Percentiles rank a stretch among this genome's conserved stretches.
phyloP scores from a whole-genome alignment of 2,329 filamentous ascomycete species.

The Cordyceps cateniannulata region DNA sequence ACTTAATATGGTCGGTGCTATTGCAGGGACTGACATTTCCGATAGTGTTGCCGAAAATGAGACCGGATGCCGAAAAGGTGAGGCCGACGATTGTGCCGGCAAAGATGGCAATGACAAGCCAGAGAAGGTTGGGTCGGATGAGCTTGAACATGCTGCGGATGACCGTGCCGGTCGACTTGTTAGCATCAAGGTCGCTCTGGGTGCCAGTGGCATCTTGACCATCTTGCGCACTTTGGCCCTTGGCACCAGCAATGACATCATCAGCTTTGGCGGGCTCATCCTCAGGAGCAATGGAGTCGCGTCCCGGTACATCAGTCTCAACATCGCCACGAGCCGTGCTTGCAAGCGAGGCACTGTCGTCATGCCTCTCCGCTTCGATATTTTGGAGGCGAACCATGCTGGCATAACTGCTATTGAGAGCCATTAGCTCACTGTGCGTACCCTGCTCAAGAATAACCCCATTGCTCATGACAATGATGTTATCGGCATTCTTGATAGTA shows the following conservation, averaged over 20 bases:
- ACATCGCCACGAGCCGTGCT: constrained; percentile 29
- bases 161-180: constrained; percentile 34
- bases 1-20: constrained; percentile 28
- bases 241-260: constrained; percentile 21
- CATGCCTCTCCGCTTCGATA: constrained; percentile 25
- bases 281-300: constrained; percentile 32
- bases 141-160: constrained; percentile 31
- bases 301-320: constrained; percentile 33
- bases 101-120: constrained; percentile 33
- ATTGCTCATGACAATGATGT: constrained; percentile 58
- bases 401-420: constrained; percentile 43
- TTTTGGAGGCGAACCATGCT: constrained; percentile 42
- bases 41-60: constrained; percentile 41
- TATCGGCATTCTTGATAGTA: constrained; percentile 57
- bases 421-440: constrained; percentile 53
- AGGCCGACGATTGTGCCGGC: constrained; percentile 49
- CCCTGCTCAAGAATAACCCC: constrained; percentile 59
- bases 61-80: constrained; percentile 45
- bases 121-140: constrained; percentile 32
- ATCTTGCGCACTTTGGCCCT: constrained; percentile 32
- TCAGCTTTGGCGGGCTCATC: constrained; percentile 30
- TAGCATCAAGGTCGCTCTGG: constrained; percentile 29
- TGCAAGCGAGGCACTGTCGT: constrained; percentile 24
- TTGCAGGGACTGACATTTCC: constrained; percentile 42
- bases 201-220: constrained; percentile 23